Evolutionary conservation across 768 basidiomycete genomes (phyloP), one percentile per base, ranked within the genome.

Genomic region (Polyporus arcularius): DNA sequence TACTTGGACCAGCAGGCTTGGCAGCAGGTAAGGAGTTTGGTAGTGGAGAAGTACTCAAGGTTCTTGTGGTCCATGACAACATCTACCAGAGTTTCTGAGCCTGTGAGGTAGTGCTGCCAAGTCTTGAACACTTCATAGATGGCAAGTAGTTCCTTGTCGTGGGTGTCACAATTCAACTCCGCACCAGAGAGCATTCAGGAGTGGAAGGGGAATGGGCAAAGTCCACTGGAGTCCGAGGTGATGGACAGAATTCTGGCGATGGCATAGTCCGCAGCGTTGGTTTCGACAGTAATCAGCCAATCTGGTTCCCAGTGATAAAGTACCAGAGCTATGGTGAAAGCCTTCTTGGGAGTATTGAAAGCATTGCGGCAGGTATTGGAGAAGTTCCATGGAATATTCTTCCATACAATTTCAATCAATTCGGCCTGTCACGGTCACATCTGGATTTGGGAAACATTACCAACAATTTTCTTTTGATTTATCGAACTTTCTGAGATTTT

Each of bases 141-240:
- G 1, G 78, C 79, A 0, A 84, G 71, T 14, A 84, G 67, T 70
- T 85, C 83, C 62, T 80, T 79, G 59, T 86, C 76, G 58, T 82
- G 74, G 18, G 80, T 76, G 14, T 80, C 70, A 60, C 85, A 84
- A 65, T 84, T 85, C 1, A 67, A 31, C 64, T 86, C 76, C 0
- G 77, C 67, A 0, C 66, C 47, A 26, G 26, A 58, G 6, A 77
- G 46, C 12, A 50, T 69, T 5, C 69, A 60, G 4, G 74, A 77
- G 49, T 65, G 63, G 61, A 69, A 79, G 0, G 67, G 70, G 18
- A 78, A 55, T 2, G 76, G 73, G 41, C 72, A 74, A 55, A 71
- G 67, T 48, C 14, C 32, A 8, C 66, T 65, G 15, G 65, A 58
- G 4, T 58, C 43, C 4, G 56, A 43, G n/a, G 64, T 46, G 18